phyloP scores from a whole-genome alignment of 768 basidiomycete genomes.

The Suillus tomentosus region DNA sequence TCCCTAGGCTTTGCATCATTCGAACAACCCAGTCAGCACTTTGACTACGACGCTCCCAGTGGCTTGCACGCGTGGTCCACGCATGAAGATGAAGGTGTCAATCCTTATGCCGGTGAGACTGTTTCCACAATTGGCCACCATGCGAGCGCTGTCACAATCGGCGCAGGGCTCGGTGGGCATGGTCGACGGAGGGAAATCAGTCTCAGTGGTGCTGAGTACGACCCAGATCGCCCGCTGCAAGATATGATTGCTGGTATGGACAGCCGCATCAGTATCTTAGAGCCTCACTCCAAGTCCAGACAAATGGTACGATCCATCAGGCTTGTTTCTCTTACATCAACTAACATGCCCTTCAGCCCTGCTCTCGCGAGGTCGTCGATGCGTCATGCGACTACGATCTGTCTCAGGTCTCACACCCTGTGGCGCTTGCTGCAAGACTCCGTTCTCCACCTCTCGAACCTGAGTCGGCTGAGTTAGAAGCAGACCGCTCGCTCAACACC shows the following conservation, averaged over 20 bases:
- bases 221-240: conserved; percentile 78
- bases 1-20: conserved; percentile 64
- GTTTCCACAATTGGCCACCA: conserved; percentile 88
- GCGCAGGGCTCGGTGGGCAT: conserved; percentile 71
- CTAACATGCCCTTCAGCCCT: conserved; percentile 23
- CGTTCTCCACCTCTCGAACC: conserved; percentile 50
- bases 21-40: conserved; percentile 57
- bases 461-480: conserved; percentile 51
- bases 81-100: conserved; percentile 66
- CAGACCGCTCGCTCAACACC: conserved; percentile 42
- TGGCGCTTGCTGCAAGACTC: conserved; percentile 43
- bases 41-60: conserved; percentile 53
- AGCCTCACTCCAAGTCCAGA: conserved; percentile 52
- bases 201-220: conserved; percentile 80
- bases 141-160: conserved; percentile 84
- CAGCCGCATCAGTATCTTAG: conserved; percentile 57
- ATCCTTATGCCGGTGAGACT: conserved; percentile 68
- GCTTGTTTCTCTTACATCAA: conserved; percentile 6
- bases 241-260: conserved; percentile 68
- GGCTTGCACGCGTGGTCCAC: conserved; percentile 60
- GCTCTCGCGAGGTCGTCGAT: conserved; percentile 59
- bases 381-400: conserved; percentile 63
- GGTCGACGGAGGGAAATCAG: conserved; percentile 52
- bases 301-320: conserved; percentile 39
- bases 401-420: conserved; percentile 53